Conservation (phyloP, 1,284 basidiomycete genomes). For the Malassezia nana region DNA sequence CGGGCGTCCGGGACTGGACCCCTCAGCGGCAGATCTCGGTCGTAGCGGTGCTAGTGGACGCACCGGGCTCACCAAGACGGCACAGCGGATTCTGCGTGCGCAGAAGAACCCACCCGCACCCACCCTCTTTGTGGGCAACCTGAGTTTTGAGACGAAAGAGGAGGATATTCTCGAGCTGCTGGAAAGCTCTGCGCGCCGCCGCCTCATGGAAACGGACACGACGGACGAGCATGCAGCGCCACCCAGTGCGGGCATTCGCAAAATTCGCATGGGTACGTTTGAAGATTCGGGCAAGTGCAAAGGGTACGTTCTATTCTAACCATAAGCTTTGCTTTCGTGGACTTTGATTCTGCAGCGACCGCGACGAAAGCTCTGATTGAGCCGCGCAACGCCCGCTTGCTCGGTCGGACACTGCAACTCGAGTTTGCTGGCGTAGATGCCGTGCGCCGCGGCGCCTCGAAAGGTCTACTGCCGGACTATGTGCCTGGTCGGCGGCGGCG, state of each 20-base stretch:
- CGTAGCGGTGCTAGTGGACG: constrained; percentile 23
- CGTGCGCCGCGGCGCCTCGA: constrained; percentile 51
- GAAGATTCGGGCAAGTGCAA: constrained; percentile 88
- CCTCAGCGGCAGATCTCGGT: constrained; percentile 20
- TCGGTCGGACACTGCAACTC: constrained; percentile 74
- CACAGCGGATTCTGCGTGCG: constrained; percentile 65
- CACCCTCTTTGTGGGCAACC: constrained; percentile 78
- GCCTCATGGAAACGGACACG: constrained; percentile 23
- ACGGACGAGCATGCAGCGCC: constrained; percentile 45
- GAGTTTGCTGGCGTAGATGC: constrained; percentile 79
- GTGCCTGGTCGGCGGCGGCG: constrained; percentile 23
- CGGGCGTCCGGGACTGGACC: constrained; percentile 46
- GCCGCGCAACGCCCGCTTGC: constrained; percentile 68
- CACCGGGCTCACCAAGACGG: constrained; percentile 59
- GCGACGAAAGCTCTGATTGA: constrained; percentile 76
- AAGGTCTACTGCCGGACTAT: constrained; percentile 20
- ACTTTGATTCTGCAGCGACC: constrained; percentile 68
- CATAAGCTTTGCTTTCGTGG: constrained; percentile 80
- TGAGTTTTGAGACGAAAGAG: constrained; percentile 72
- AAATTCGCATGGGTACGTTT: constrained; percentile 85
- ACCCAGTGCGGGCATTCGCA: constrained; percentile 61
- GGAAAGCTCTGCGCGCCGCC: constrained; percentile 49
- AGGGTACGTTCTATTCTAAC: constrained; percentile 57
- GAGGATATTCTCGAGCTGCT: constrained; percentile 63
- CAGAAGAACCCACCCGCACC: constrained; percentile 75